phyloP scores from a whole-genome alignment of 2,329 filamentous ascomycete genomes.

The Colletotrichum lupini region DNA sequence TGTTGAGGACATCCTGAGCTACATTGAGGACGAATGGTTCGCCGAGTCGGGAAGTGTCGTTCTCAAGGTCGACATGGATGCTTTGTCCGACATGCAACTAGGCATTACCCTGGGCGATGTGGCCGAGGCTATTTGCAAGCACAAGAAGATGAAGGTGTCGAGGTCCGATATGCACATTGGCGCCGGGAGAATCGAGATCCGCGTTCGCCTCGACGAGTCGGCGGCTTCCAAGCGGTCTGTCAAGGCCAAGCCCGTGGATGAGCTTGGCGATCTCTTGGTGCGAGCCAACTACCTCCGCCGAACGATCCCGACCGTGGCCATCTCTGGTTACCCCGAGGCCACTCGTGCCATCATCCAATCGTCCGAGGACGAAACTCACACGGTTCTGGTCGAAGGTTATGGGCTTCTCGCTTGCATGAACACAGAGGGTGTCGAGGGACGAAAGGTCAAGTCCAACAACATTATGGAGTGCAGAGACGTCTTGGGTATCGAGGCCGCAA shows the following conservation, averaged over 20 bases:
- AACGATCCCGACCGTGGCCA: conserved; percentile 82
- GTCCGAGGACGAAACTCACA: conserved; percentile 74
- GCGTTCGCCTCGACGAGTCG: conserved; percentile 69
- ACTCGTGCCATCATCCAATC: conserved; percentile 90
- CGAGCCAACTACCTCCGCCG: conserved; percentile 89
- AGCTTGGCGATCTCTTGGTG: conserved; percentile 68
- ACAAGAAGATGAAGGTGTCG: conserved; percentile 85
- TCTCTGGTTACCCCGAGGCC: conserved; percentile 90
- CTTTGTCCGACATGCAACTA: conserved; percentile 83
- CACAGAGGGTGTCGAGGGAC: conserved; percentile 89
- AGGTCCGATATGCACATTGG: conserved; percentile 72
- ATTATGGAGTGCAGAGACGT: conserved; percentile 90
- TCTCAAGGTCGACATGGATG: conserved; percentile 83
- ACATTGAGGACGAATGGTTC: conserved; percentile 91
- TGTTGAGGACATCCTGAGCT: conserved; percentile 82
- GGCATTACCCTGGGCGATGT: conserved; percentile 82
- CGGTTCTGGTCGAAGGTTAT: conserved; percentile 93
- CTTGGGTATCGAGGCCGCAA: conserved; percentile 93
- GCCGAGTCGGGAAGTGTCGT: conserved; percentile 79
- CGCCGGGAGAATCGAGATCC: conserved; percentile 76
- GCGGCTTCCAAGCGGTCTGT: conserved; percentile 58
- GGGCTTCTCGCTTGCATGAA: conserved; percentile 91
- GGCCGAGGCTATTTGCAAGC: conserved; percentile 77
- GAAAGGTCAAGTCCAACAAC: conserved; percentile 80
- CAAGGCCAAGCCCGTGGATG: conserved; percentile 57